Evolutionary conservation across 1,284 basidiomycete genomes (phyloP), one percentile per base, ranked within the genome.

Genomic region (Fistulinella cinereoalba): DNA sequence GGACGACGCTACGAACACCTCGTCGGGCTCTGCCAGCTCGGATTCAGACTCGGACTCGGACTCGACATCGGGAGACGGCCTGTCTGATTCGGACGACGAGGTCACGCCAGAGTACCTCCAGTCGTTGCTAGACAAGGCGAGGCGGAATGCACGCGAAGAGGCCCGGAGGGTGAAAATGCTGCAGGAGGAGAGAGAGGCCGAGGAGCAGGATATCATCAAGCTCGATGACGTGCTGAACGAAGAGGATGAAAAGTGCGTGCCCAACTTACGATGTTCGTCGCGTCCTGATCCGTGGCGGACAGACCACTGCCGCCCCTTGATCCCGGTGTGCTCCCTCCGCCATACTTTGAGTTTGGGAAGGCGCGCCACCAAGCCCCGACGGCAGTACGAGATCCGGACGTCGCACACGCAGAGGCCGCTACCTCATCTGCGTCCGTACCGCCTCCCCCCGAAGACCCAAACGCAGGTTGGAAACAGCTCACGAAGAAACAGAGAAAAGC

Each of bases 401-500:
- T 77, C 3, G 78, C 81, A 59, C 66, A 60, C 2, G 73, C 74
- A 3, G 74, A 80, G 57, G 68, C 68, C 44, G 72, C 72, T 6
- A 67, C 77, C 16, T 71, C 76, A 9, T 72, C 72, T 11, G 65
- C 62, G 18, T 62, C 66, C 18, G 66, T 68, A 1, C 81, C 83
- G 24, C 72, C 77, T 32, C 76, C 79, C 2, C 81, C 83, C 22
- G 78, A 80, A 18, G 80, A 83, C 51, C 67, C 81, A 8, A 73
- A 72, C 33, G 79, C 76, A 50, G 70, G 75, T 13, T 81, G 81
- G 41, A 81, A 80, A 58, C 73, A 73, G 9, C 57, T 86, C 29
- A 88, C 83, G 16, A 88, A 79, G 60, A 83, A 74, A 56, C 74
- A 88, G 63, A 76, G 71, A 66, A 89, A 83, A 68, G 80, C 78